Percentiles rank a stretch among this genome's conserved stretches.
Conservation (phyloP, 1,284 basidiomycete species). For the Ceratobasidium sp. region DNA sequence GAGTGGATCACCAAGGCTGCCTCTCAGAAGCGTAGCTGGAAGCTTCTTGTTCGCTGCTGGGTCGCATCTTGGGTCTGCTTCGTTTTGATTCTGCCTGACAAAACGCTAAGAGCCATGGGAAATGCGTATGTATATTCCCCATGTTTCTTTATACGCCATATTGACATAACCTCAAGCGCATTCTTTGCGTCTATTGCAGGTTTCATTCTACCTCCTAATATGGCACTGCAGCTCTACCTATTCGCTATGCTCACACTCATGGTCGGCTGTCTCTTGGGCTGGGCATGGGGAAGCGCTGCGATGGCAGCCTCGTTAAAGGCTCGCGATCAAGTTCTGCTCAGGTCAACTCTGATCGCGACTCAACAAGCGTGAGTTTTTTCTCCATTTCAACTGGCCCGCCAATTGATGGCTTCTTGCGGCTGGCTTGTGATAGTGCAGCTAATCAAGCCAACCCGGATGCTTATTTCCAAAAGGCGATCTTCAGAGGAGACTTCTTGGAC, state of each 20-base stretch:
- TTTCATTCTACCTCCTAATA: slow-evolving; percentile 37
- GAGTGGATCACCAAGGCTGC: slow-evolving; percentile 28
- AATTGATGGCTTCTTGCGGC: slow-evolving; percentile 10
- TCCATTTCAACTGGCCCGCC: neutral
- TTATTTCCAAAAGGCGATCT: slow-evolving; percentile 61
- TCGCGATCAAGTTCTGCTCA: slow-evolving; percentile 61
- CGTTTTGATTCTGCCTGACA: slow-evolving; percentile 37
- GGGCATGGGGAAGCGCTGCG: slow-evolving; percentile 75
- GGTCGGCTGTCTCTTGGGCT: slow-evolving; percentile 67
- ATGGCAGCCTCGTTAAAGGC: slow-evolving; percentile 72
- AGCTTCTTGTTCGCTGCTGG: slow-evolving; percentile 40
- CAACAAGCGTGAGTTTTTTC: slow-evolving; percentile 53
- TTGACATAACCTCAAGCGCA: slow-evolving; percentile 8
- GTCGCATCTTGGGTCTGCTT: slow-evolving; percentile 39
- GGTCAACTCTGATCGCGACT: slow-evolving; percentile 57
- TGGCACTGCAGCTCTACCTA: slow-evolving; percentile 40
- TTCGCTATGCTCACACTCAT: slow-evolving; percentile 57
- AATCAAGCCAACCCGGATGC: slow-evolving; percentile 58
- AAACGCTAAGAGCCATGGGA: slow-evolving; percentile 31
- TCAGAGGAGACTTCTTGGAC: slow-evolving; percentile 73
- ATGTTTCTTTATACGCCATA: neutral
- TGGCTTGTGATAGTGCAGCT: slow-evolving; percentile 51
- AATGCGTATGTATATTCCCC: slow-evolving; percentile 37
- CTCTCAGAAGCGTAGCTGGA: slow-evolving; percentile 29
- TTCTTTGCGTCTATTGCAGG: slow-evolving; percentile 41